Conservation (phyloP, 257 asterid genomes). For the Capsicum pubescens region DNA sequence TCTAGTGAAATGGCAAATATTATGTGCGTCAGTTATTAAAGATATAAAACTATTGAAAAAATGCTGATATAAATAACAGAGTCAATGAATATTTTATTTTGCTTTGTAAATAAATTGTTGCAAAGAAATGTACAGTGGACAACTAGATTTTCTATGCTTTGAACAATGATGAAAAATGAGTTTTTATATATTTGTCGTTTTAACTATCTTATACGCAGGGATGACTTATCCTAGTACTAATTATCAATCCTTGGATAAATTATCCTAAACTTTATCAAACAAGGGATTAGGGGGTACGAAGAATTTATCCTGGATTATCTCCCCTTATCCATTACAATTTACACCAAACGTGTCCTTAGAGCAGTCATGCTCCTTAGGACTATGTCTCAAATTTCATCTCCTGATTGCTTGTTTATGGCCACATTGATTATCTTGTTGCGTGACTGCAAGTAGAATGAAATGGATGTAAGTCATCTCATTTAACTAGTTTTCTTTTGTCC, state of each 20-base stretch:
- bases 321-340: background rate
- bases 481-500: background rate
- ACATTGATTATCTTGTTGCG: slow-evolving; percentile 12
- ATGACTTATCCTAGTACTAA: background rate
- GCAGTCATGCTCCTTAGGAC: background rate
- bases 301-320: background rate
- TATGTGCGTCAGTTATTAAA: no score
- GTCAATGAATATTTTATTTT: no score
- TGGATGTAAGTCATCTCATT: background rate
- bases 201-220: no score
- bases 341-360: background rate
- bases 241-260: background rate
- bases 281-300: background rate
- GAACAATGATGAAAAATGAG: no score
- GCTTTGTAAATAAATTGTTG: no score
- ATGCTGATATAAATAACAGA: no score
- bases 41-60: no score
- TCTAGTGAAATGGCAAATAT: background rate
- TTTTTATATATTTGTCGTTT: no score
- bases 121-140: no score
- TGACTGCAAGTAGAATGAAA: background rate
- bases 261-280: background rate
- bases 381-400: slow-evolving; percentile 12
- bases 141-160: no score
- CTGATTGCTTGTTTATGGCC: slow-evolving; percentile 12